Percentiles rank a stretch among this genome's conserved stretches.
Evolutionary conservation across 192 early-diverging fungal genomes (phyloP).

Genomic region (Coemansia sp.): DNA sequence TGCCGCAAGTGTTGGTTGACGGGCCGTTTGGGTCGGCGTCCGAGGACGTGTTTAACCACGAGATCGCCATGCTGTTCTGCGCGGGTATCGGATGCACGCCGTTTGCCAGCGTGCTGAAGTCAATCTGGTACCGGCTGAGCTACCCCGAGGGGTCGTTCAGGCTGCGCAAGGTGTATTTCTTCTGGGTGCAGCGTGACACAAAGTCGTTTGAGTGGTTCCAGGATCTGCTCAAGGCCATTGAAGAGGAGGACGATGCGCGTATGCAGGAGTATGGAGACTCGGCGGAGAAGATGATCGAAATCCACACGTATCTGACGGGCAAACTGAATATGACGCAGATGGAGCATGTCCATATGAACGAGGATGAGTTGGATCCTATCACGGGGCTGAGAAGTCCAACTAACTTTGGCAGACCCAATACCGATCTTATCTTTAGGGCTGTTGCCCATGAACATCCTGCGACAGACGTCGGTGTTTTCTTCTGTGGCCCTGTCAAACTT

Average conservation of each 20-base stretch:
- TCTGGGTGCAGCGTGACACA: slow-evolving; percentile 85
- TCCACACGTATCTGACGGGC: slow-evolving; percentile 78
- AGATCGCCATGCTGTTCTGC: slow-evolving; percentile 75
- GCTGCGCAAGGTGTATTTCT: slow-evolving; percentile 84
- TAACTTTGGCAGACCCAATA: slow-evolving; percentile 81
- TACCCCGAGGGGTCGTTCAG: slow-evolving; percentile 55
- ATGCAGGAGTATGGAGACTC: slow-evolving; percentile 18
- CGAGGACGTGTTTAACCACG: slow-evolving; percentile 85
- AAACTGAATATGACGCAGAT: slow-evolving; percentile 61
- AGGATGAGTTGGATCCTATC: slow-evolving; percentile 67
- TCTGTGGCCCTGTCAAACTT: slow-evolving; percentile 81
- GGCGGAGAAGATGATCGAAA: slow-evolving; percentile 71
- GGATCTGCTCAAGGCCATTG: slow-evolving; percentile 78
- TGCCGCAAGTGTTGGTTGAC: slow-evolving; percentile 76
- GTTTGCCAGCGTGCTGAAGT: slow-evolving; percentile 82
- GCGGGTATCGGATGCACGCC: slow-evolving; percentile 87
- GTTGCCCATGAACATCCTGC: slow-evolving; percentile 66
- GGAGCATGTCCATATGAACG: slow-evolving; percentile 58
- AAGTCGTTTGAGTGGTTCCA: slow-evolving; percentile 90
- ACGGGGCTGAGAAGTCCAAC: slow-evolving; percentile 77
- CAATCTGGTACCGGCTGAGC: slow-evolving; percentile 74
- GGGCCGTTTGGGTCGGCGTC: slow-evolving; percentile 79
- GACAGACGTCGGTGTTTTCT: slow-evolving; percentile 85
- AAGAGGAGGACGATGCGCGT: slow-evolving; percentile 69
- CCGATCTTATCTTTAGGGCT: slow-evolving; percentile 71